A percentile compares a stretch with the other conserved stretches of the same genome.
These are phyloP conservation scores for Cyclocybe cylindracea DNA, from an alignment of 768 basidiomycete genomes.

Conservation along the genomic window DNA sequence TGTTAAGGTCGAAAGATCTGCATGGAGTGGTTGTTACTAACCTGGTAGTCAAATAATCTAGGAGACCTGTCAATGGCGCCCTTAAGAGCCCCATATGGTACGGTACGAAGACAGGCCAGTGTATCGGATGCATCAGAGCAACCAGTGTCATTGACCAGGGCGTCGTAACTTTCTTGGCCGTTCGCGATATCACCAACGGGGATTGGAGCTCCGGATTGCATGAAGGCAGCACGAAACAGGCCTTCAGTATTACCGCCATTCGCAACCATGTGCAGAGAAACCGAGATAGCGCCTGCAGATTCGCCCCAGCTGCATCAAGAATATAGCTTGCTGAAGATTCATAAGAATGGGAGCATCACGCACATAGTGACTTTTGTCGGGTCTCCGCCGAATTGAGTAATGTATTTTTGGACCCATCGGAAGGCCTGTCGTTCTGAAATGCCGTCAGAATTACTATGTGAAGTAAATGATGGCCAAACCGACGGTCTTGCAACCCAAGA, in stretches of 20 bases:
- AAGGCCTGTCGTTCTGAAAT: conserved; percentile 53
- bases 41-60: conserved; percentile 25
- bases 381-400: conserved; percentile 65
- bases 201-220: conserved; percentile 43
- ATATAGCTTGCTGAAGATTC: background rate
- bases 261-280: conserved; percentile 41
- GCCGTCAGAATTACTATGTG: background rate
- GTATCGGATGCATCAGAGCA: conserved; percentile 37
- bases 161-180: conserved; percentile 30
- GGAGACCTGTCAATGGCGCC: conserved; percentile 30
- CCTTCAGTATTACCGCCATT: conserved; percentile 37
- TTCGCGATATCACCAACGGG: conserved; percentile 10
- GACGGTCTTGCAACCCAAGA: conserved; percentile 53
- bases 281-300: conserved; percentile 54
- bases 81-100: conserved; percentile 29
- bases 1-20: background rate
- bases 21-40: background rate
- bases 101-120: conserved; percentile 42
- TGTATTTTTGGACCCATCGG: conserved; percentile 64
- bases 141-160: conserved; percentile 35
- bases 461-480: background rate
- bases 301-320: conserved; percentile 43
- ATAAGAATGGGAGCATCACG: background rate
- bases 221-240: conserved; percentile 44
- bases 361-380: conserved; percentile 53